phyloP scores from a whole-genome alignment of 257 asterid species.

The Solanum arcanum region DNA sequence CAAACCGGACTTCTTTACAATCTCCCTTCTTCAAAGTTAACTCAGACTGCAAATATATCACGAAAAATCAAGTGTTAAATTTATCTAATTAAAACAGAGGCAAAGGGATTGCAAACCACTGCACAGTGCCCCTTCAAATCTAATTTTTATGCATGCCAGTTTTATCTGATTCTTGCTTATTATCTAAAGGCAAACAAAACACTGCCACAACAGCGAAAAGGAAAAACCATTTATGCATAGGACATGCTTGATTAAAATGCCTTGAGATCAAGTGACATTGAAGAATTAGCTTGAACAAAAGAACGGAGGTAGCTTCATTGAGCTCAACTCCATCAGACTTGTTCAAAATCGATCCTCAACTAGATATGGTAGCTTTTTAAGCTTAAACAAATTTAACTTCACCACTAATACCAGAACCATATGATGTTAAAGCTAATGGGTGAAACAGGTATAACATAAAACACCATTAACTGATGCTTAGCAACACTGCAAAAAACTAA shows the following conservation, averaged over 20 bases:
- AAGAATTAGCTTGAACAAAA: not conserved
- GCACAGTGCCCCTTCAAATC: not conserved
- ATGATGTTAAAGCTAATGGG: not conserved
- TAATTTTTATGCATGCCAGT: not conserved
- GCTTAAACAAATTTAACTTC: not conserved
- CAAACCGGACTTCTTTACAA: conserved; percentile 63
- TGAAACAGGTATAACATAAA: not conserved
- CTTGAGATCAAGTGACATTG: not conserved
- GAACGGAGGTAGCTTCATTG: not conserved
- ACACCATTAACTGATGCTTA: not conserved
- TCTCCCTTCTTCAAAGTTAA: conserved; percentile 37
- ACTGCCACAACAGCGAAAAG: not conserved
- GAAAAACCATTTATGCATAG: not conserved
- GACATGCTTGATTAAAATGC: not conserved
- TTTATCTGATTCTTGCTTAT: not conserved
- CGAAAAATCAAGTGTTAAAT: not conserved
- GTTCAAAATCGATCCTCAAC: not conserved
- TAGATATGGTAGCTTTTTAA: not conserved
- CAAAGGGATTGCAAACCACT: not conserved
- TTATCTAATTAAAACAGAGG: not conserved
- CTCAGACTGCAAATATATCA: conserved; percentile 30
- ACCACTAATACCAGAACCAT: not conserved
- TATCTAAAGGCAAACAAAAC: not conserved
- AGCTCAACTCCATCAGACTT: not conserved
- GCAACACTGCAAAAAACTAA: not conserved